Base-by-base conservation (phyloP, 1,284 basidiomycete genomes). In the Pyrrhoderma lamaoense region DNA sequence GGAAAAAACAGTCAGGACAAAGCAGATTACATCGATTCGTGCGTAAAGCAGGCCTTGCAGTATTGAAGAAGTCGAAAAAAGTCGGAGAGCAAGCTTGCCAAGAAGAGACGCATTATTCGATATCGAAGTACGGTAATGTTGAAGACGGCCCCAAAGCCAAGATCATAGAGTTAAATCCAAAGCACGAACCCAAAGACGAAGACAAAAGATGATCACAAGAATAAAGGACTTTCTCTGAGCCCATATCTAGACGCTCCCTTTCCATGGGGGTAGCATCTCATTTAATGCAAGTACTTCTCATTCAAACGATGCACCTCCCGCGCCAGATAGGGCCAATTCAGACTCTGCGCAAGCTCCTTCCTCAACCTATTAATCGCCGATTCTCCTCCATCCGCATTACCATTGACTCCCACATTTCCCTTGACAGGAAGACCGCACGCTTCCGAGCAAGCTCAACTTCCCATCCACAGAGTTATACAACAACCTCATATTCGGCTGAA, bases 381-480 rank as follows among this genome's bases (percentile, higher is more conserved):
- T 31, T 5, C 27, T 11, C 11, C 27, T 5, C 27, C 11, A 5
- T 31, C 27, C 27, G 27, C 5, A 11, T 31, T 31, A 31, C 7
- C 27, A 5, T 31, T n/a, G n/a, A n/a, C n/a, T 31, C 27, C 27
- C 27, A n/a, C n/a, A n/a, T n/a, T n/a, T 31, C 27, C 27, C 11
- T 40, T 14, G 38, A 22, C n/a, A 22, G 38, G 14, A 40, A n/a
- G 72, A 2, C 70, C 72, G 1, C 80, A n/a, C 82, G 74, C 61
- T 82, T 79, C 56, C 76, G 73, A 14, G 85, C 87, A 34, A 93
- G 74, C 67, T 83, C 82, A 58, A 91, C 81, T 69, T 96, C 93
- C 91, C 93, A 96, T 9, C 89, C 90, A 61, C 91, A 84, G 34
- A 96, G 73, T 96, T 95, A 70, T 94, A 96, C 65, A 96, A 69